Evolutionary conservation across 78 protist species (phyloP).

Genomic region (Dictyostelium firmibasis): DNA sequence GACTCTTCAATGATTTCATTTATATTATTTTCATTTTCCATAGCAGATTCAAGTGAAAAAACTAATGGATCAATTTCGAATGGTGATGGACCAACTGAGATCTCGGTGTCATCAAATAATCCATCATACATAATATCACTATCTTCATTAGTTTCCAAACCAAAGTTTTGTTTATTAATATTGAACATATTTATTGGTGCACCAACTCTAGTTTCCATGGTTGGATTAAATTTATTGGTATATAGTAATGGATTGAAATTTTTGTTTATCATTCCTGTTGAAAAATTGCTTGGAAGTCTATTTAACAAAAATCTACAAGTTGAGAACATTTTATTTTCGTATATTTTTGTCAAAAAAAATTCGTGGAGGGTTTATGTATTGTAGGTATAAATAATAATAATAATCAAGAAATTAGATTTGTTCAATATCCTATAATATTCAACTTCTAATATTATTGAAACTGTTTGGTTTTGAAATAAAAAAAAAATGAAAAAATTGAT

Average conservation of each 20-base stretch:
- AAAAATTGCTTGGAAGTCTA: not conserved
- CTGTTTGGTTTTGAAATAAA: not conserved
- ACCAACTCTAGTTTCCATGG: not conserved
- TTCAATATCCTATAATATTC: not conserved
- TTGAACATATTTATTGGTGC: not conserved
- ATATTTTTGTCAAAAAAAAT: no score
- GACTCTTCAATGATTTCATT: not conserved
- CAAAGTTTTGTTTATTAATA: not conserved
- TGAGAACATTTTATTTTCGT: not conserved
- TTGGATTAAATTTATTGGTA: not conserved
- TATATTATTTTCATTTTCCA: not conserved
- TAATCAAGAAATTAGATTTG: not conserved
- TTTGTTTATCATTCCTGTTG: not conserved
- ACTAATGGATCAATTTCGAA: constrained; percentile 4
- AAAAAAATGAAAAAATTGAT: no score
- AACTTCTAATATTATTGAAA: no score
- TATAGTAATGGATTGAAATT: not conserved
- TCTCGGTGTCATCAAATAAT: not conserved
- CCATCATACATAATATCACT: not conserved
- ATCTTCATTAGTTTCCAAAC: not conserved
- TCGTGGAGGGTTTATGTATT: no score
- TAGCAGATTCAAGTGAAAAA: not conserved
- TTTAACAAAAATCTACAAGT: not conserved
- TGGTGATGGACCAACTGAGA: not conserved
- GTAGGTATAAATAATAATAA: no score